Conservation (phyloP, 2,329 filamentous ascomycete species). For the Cryoendolithus antarcticus region DNA sequence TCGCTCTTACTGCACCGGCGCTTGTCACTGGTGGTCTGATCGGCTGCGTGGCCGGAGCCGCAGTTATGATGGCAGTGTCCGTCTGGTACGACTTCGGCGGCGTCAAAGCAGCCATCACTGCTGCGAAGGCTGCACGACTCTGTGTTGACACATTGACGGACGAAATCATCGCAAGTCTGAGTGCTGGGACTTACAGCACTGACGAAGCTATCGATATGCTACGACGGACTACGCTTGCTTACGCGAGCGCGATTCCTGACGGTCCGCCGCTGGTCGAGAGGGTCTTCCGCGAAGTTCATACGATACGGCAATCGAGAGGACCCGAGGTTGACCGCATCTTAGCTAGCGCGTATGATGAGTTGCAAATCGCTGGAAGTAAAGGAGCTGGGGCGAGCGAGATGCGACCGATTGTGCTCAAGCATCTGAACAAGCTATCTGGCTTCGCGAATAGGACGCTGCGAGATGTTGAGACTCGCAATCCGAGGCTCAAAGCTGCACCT, state of each 20-base stretch:
- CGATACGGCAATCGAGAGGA: conserved; percentile 15
- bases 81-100: conserved; percentile 17
- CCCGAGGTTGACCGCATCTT: conserved; percentile 16
- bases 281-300: conserved; percentile 15
- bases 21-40: conserved; percentile 18
- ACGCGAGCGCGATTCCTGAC: conserved; percentile 16
- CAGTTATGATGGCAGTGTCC: conserved; percentile 14
- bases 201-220: conserved; percentile 20
- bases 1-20: conserved; percentile 12
- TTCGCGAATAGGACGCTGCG: conserved; percentile 13
- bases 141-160: conserved; percentile 18
- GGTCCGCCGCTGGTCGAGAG: conserved; percentile 16
- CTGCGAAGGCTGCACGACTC: conserved; percentile 14
- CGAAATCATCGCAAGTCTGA: conserved; percentile 15
- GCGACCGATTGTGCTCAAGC: conserved; percentile 11
- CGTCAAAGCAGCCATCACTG: conserved; percentile 14
- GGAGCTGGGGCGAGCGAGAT: conserved; percentile 11
- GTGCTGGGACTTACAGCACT: conserved; percentile 17
- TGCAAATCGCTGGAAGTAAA: conserved; percentile 11
- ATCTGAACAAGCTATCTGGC: conserved; percentile 13
- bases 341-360: conserved; percentile 11
- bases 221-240: conserved; percentile 17
- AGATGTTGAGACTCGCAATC: conserved; percentile 18
- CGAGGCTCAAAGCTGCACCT: conserved; percentile 8
- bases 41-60: conserved; percentile 17